A percentile compares a stretch with the other conserved stretches of the same genome.
These are phyloP conservation scores for Xylariaceae sp. DNA, from an alignment of 2,329 filamentous ascomycete genomes.

Conservation along the genomic window DNA sequence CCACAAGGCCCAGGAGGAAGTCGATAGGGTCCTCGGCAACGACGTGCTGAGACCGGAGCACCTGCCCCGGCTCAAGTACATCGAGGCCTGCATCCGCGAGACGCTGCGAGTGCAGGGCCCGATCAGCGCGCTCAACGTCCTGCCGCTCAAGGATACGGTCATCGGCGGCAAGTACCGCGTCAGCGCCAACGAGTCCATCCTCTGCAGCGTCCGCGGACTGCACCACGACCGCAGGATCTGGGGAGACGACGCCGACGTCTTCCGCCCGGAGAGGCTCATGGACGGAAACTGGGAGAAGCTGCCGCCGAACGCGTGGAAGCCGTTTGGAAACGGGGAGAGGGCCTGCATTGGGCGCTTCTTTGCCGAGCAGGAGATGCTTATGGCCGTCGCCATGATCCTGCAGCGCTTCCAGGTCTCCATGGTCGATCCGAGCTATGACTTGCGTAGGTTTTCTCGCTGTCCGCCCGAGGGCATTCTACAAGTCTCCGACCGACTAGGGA, in stretches of 20 bases:
- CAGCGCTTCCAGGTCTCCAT: constrained; percentile 65
- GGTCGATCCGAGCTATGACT: constrained; percentile 54
- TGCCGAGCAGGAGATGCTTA: constrained; percentile 47
- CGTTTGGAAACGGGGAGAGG: constrained; percentile 48
- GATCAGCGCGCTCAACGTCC: constrained; percentile 41
- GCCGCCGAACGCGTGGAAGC: constrained; percentile 41
- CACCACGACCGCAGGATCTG: constrained; percentile 53
- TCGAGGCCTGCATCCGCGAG: constrained; percentile 48
- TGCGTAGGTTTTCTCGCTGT: constrained; percentile 31
- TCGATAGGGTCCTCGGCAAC: constrained; percentile 45
- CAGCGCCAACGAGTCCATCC: constrained; percentile 37
- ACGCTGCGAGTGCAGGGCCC: constrained; percentile 34
- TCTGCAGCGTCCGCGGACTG: constrained; percentile 40
- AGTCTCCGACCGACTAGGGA: not conserved
- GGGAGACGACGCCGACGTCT: constrained; percentile 50
- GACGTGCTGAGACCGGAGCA: constrained; percentile 41
- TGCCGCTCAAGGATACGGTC: constrained; percentile 36
- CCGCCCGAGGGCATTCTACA: no score
- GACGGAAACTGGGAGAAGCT: constrained; percentile 41
- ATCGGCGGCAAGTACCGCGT: constrained; percentile 50
- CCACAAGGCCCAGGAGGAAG: constrained; percentile 45
- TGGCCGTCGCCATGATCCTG: constrained; percentile 51
- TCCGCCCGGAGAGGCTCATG: constrained; percentile 57
- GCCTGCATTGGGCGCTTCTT: constrained; percentile 49
- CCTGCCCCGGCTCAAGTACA: constrained; percentile 46